Conservation (phyloP, 176 grass and related monocot species). For the Triticum aestivum region DNA sequence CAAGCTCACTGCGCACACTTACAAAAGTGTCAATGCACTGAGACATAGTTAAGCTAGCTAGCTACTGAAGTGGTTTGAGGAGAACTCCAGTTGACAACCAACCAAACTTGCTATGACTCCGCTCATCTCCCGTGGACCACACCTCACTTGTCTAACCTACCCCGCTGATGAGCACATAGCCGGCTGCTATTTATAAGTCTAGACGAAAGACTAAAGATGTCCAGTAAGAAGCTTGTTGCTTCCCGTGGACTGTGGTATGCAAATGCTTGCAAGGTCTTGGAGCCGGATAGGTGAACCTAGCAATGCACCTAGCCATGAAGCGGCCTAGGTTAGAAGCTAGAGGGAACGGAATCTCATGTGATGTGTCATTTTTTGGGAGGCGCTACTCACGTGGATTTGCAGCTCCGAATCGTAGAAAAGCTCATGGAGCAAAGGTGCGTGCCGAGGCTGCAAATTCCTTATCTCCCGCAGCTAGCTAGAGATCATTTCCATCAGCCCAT, state of each 20-base stretch:
- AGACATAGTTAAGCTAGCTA: neutral
- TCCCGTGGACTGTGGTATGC: neutral
- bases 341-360: neutral
- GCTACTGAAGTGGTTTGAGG: slow-evolving; percentile 38
- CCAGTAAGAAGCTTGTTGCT: neutral
- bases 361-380: neutral
- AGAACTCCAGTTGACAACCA: slow-evolving; percentile 37
- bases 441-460: slow-evolving; percentile 22
- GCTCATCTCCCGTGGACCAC: slow-evolving; percentile 13
- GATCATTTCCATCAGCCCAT: neutral
- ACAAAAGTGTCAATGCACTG: neutral
- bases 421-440: neutral
- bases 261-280: neutral
- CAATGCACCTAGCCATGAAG: slow-evolving; percentile 57
- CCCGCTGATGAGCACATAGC: slow-evolving; percentile 29
- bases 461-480: slow-evolving; percentile 5
- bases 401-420: slow-evolving; percentile 30
- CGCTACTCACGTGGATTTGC: neutral
- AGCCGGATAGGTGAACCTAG: neutral
- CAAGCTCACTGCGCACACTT: neutral
- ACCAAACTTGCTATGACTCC: slow-evolving; percentile 6
- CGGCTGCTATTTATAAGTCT: slow-evolving; percentile 57
- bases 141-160: slow-evolving; percentile 27
- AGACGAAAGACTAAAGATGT: neutral
- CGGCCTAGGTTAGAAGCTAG: slow-evolving; percentile 40